Percentiles rank a stretch among this genome's conserved stretches.
Conservation (phyloP, 306 rosid species). For the Lagenaria siceraria region DNA sequence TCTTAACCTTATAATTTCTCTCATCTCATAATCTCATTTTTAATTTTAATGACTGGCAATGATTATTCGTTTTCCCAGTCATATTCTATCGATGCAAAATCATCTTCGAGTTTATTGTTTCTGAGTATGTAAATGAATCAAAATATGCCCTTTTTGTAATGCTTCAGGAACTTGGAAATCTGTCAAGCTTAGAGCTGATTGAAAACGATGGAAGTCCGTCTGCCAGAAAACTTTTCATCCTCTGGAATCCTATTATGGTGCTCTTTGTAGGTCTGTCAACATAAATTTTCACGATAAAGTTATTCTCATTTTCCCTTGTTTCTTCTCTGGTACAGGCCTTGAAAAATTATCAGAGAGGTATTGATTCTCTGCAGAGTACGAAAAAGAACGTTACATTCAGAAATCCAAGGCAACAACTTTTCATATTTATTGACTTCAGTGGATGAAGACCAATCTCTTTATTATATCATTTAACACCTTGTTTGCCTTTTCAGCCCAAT, state of each 20-base stretch:
- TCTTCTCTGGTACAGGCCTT: slow-evolving; percentile 22
- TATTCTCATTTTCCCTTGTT: slow-evolving; percentile 10
- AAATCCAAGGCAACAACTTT: slow-evolving; percentile 47
- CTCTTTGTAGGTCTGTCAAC: background rate
- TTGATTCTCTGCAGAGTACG: slow-evolving; percentile 15
- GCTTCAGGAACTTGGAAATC: slow-evolving; percentile 77
- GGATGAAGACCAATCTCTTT: background rate
- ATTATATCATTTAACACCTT: background rate
- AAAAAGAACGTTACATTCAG: slow-evolving; percentile 27
- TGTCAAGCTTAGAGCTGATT: slow-evolving; percentile 58
- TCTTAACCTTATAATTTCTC: background rate
- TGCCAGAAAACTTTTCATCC: slow-evolving; percentile 68
- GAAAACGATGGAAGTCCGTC: slow-evolving; percentile 95
- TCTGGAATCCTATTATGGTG: slow-evolving; percentile 62
- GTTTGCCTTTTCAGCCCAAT: slow-evolving; percentile 50
- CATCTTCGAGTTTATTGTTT: background rate
- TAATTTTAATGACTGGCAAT: background rate
- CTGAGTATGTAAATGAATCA: background rate
- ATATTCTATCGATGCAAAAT: background rate
- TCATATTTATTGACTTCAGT: background rate
- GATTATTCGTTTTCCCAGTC: background rate
- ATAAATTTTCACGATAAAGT: background rate
- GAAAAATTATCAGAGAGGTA: slow-evolving; percentile 16
- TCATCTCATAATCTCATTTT: background rate
- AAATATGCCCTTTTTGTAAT: slow-evolving; percentile 7